A percentile compares a stretch with the other conserved stretches of the same genome.
phyloP scores from a whole-genome alignment of 495 filamentous ascomycete genomes.

The Aspergillus heteromorphus region DNA sequence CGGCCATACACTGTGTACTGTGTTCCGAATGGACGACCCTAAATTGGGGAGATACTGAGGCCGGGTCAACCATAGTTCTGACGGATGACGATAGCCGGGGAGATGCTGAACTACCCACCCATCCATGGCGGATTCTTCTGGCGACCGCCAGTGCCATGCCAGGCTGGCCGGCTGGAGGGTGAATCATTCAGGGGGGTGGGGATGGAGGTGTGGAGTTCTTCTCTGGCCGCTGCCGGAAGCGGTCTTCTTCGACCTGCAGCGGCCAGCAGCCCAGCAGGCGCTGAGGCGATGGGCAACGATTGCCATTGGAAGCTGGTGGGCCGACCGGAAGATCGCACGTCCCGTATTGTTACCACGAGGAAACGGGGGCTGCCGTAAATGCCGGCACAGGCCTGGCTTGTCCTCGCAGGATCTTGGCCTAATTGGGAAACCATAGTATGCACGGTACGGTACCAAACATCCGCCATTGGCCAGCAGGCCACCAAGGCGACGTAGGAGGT shows the following conservation, averaged over 20 bases:
- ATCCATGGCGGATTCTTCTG: constrained; percentile 5
- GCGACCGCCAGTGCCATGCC: too few species aligned
- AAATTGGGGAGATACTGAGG: not conserved
- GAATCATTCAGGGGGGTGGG: constrained; percentile 21
- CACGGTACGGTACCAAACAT: constrained; percentile 11
- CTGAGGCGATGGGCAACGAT: too few species aligned
- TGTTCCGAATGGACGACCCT: not conserved
- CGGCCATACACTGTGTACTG: not conserved
- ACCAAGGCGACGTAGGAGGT: constrained; percentile 9
- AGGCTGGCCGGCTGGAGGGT: constrained; percentile 4
- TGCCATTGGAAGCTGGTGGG: constrained; percentile 6
- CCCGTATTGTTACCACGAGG: constrained; percentile 20
- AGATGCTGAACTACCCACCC: constrained; percentile 1
- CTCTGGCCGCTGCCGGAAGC: constrained; percentile 15
- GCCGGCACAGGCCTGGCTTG: too few species aligned
- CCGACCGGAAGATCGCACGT: constrained; percentile 14
- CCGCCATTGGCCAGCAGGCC: not conserved
- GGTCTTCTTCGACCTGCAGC: constrained; percentile 17
- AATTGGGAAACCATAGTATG: not conserved
- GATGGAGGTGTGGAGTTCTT: too few species aligned
- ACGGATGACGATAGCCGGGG: constrained; percentile 2
- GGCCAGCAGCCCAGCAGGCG: too few species aligned
- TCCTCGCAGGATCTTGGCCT: not conserved
- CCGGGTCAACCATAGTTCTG: not conserved
- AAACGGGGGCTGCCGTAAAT: constrained; percentile 3